Conservation (phyloP, 495 filamentous ascomycete species). For the Rusavskia elegans region DNA sequence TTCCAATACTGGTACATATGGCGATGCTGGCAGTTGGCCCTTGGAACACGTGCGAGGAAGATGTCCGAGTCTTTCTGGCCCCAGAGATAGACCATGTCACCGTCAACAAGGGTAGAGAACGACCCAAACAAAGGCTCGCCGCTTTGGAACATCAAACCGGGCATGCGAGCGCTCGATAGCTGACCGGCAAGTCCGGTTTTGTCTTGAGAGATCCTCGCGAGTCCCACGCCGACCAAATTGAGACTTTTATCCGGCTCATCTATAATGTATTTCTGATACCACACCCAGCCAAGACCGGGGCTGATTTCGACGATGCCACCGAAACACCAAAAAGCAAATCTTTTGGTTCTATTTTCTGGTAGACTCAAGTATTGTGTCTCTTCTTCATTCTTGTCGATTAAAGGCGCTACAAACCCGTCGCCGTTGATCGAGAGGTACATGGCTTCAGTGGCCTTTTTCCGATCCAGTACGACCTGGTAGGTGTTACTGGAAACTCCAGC, state of each 20-base stretch:
- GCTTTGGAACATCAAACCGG: conserved; percentile 1
- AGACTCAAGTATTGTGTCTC: conserved; percentile 2
- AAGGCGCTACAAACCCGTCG: conserved; percentile 4
- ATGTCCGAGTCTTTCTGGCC: conserved; percentile 11
- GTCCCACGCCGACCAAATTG: conserved; percentile 10
- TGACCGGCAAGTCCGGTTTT: background rate
- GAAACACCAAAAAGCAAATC: conserved; percentile 13
- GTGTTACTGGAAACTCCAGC: conserved; percentile 14
- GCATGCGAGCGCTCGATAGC: conserved; percentile 1
- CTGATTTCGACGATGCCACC: conserved; percentile 12
- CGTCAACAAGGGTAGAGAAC: conserved; percentile 9
- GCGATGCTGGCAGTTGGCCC: background rate
- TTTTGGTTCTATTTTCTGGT: conserved; percentile 2
- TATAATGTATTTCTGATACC: conserved; percentile 5
- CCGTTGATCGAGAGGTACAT: conserved; percentile 2
- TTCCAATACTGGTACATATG: conserved; percentile 12
- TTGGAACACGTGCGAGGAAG: conserved; percentile 11
- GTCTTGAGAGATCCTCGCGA: conserved; percentile 1
- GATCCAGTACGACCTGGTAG: conserved; percentile 3
- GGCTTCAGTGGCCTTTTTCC: conserved; percentile 1
- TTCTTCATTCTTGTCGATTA: conserved; percentile 3
- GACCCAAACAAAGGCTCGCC: conserved; percentile 14
- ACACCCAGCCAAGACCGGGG: conserved; percentile 8
- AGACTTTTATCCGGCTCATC: background rate
- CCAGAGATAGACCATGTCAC: conserved; percentile 12